Evolutionary conservation across 148 eudicot species (phyloP), one percentile per base, ranked within the genome.

Genomic region (Chenopodium album): DNA sequence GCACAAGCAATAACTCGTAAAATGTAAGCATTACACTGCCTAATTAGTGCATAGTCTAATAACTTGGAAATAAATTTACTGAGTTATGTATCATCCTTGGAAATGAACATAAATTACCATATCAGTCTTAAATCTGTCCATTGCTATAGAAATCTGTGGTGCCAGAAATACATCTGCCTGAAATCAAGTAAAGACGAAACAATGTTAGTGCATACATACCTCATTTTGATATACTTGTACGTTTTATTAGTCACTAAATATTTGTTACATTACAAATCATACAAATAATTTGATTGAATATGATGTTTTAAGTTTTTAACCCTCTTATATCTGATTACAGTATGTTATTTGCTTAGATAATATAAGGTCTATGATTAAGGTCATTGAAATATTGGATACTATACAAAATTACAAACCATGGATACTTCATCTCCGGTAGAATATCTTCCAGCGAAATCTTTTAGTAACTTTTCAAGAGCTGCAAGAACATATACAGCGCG

Each of bases 131-230:
- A 88, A 90, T 82, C 90, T 88, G 75, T 73, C 76, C 50, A 83
- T 78, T n/a, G 92, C 89, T 37, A 85, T 66, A 71, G 90, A 86
- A 37, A 90, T 83, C 82, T 92, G 92, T 28, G 93, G 95, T 64
- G 93, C 95, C 85, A 90, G 81, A 82, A 85, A 90, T 46, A 90
- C 91, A 81, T 92, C 93, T 80, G 90, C 95, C 95, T 92, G 92
- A 85, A 82, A 71, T 22, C 20, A 29, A 80, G 9, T 20, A 50
- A 73, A 37, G 14, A 31, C 37, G 73, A 6, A 56, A 19, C 13
- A 32, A 41, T 71, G 50, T 71, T 9, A 71, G 20, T 7, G 46
- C 44, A 41, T 41, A 41, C 5, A 41, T 41, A 41, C 44, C 44
- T 41, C 44, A 41, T 5, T 41, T 41, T 41, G 44, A 41, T 41